Evolutionary conservation across 2,329 filamentous ascomycete genomes (phyloP).

Genomic region (Exophiala sp.): DNA sequence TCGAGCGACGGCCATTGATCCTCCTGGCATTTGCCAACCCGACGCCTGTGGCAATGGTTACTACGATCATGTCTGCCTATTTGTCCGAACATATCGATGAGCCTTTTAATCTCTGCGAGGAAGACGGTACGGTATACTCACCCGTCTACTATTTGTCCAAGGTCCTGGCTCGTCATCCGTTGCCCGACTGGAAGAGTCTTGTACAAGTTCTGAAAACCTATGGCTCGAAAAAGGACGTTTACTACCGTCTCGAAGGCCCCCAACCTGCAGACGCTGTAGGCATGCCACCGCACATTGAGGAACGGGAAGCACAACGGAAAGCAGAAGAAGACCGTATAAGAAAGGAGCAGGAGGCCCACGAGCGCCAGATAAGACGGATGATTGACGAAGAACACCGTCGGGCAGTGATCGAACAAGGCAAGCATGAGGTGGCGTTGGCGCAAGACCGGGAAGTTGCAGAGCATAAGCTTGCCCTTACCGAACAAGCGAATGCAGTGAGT

Average conservation of each 20-base stretch:
- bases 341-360: neutral
- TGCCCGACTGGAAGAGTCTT: neutral
- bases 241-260: neutral
- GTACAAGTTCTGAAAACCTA: neutral
- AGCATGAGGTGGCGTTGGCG: neutral
- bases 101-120: neutral
- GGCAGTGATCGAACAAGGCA: neutral
- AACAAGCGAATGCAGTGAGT: neutral
- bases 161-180: neutral
- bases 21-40: neutral
- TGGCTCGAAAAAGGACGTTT: neutral
- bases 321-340: neutral
- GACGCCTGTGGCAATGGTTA: neutral
- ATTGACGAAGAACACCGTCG: neutral
- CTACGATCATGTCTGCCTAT: neutral
- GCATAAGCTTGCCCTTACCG: neutral
- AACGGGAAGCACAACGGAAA: neutral
- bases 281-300: neutral
- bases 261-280: neutral
- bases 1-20: conserved; percentile 26
- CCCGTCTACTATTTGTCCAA: neutral
- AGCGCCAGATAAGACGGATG: neutral
- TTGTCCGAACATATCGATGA: neutral
- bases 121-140: neutral
- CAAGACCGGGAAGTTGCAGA: neutral